Percentiles rank a stretch among this genome's conserved stretches.
Conservation (phyloP, 495 filamentous ascomycete genomes). For the Mytilinidion resinicola region DNA sequence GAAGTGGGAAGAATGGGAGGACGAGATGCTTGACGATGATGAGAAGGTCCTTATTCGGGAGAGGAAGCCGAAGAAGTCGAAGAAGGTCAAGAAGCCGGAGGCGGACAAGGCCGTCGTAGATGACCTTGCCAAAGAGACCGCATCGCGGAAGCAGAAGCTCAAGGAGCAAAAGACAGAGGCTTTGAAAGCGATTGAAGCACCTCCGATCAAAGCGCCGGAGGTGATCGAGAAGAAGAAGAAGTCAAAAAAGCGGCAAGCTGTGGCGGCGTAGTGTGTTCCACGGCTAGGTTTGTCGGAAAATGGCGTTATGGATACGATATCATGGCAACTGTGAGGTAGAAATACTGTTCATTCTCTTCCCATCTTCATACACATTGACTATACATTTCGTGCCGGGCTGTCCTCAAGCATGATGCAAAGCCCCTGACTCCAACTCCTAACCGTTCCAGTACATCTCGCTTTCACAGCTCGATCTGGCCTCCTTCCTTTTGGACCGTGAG, state of each 20-base stretch:
- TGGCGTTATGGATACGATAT: slow-evolving; percentile 6
- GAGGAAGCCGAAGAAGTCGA: slow-evolving; percentile 34
- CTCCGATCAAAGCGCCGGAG: slow-evolving; percentile 14
- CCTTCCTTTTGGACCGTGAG: neutral
- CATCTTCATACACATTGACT: neutral
- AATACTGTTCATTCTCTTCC: neutral
- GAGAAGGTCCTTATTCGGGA: slow-evolving; percentile 30
- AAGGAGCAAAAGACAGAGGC: slow-evolving; percentile 46
- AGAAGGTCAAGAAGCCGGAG: slow-evolving; percentile 48
- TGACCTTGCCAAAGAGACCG: slow-evolving; percentile 30
- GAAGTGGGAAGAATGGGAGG: slow-evolving; percentile 32
- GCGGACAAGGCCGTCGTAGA: slow-evolving; percentile 48
- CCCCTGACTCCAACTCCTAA: neutral
- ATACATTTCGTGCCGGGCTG: neutral
- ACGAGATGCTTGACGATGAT: slow-evolving; percentile 38
- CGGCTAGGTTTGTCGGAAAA: neutral
- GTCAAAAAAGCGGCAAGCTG: neutral
- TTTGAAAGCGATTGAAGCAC: slow-evolving; percentile 20
- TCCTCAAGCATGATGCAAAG: neutral
- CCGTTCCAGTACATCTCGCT: neutral
- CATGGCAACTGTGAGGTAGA: neutral
- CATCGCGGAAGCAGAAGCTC: slow-evolving; percentile 41
- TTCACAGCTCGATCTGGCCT: neutral
- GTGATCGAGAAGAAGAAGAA: slow-evolving; percentile 1
- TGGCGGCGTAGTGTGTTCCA: neutral